Percentiles rank a stretch among this genome's conserved stretches.
Evolutionary conservation across 345 rosid species (phyloP).

Genomic region (Camelina neglecta): DNA sequence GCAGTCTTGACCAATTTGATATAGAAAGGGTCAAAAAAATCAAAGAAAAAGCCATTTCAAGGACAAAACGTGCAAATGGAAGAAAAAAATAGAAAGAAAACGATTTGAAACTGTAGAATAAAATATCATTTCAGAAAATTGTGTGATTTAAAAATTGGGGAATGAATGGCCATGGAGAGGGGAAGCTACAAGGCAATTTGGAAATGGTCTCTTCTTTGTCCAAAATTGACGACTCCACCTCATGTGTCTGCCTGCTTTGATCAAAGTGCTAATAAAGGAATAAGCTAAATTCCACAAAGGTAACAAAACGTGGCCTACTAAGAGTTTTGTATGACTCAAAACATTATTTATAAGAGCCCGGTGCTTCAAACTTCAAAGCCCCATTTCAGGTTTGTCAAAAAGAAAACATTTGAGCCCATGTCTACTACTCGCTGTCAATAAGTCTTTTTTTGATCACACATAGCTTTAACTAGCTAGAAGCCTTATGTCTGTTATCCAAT

Average conservation of each 20-base stretch:
- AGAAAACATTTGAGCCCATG: slow-evolving; percentile 17
- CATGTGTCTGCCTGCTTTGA: not conserved
- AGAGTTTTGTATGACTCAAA: not conserved
- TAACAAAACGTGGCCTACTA: not conserved
- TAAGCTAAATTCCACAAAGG: not conserved
- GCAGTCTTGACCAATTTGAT: slow-evolving; percentile 20
- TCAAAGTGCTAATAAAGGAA: not conserved
- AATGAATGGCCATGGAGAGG: not conserved
- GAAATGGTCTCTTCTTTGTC: not conserved
- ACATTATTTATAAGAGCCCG: not conserved
- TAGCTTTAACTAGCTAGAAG: not conserved
- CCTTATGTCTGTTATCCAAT: not conserved
- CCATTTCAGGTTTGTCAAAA: too few species aligned
- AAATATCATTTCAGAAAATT: not conserved
- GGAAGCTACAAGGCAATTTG: not conserved
- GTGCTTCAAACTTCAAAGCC: too few species aligned
- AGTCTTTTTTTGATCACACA: not conserved
- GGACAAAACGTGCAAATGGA: not conserved
- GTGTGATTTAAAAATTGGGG: not conserved
- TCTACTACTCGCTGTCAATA: not conserved
- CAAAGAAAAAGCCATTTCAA: not conserved
- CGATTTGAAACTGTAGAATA: not conserved
- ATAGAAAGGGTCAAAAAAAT: not conserved
- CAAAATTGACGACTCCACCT: slow-evolving; percentile 5
- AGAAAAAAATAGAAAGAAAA: not conserved